A percentile compares a stretch with the other conserved stretches of the same genome.
Conservation (phyloP, 495 filamentous ascomycete genomes). For the Aspergillus panamensis region DNA sequence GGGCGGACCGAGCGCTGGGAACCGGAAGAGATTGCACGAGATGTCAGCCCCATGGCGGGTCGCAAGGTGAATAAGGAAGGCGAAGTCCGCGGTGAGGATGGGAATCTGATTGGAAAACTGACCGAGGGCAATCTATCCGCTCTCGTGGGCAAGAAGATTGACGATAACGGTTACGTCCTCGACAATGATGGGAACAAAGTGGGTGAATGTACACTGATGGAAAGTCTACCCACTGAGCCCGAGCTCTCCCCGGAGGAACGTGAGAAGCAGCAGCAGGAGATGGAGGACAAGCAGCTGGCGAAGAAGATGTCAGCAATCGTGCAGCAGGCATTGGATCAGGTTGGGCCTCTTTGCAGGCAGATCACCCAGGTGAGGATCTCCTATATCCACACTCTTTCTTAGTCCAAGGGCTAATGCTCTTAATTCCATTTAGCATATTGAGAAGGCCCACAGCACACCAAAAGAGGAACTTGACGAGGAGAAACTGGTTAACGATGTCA, state of each 20-base stretch:
- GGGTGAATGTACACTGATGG: slow-evolving; percentile 51
- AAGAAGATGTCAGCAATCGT: slow-evolving; percentile 67
- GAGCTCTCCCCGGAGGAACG: slow-evolving; percentile 41
- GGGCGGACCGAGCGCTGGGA: slow-evolving; percentile 73
- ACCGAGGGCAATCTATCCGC: slow-evolving; percentile 64
- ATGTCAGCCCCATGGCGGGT: slow-evolving; percentile 63
- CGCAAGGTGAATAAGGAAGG: slow-evolving; percentile 71
- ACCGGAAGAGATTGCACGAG: slow-evolving; percentile 59
- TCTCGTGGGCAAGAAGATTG: slow-evolving; percentile 68
- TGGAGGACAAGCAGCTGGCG: slow-evolving; percentile 62
- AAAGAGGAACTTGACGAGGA: slow-evolving; percentile 85
- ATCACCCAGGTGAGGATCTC: slow-evolving; percentile 65
- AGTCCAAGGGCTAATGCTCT: slow-evolving; percentile 8
- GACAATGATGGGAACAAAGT: slow-evolving; percentile 69
- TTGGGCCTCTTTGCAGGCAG: slow-evolving; percentile 75
- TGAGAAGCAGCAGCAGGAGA: slow-evolving; percentile 46
- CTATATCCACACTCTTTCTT: slow-evolving; percentile 4
- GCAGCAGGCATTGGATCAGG: slow-evolving; percentile 69
- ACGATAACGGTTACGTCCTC: slow-evolving; percentile 73
- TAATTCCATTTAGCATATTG: slow-evolving; percentile 55
- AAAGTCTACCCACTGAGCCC: slow-evolving; percentile 1
- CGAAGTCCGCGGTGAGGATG: slow-evolving; percentile 70
- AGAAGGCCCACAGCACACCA: slow-evolving; percentile 68
- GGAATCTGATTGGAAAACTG: slow-evolving; percentile 68
- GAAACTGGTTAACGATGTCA: slow-evolving; percentile 71